Evolutionary conservation across 192 early-diverging fungal genomes (phyloP), one percentile per base, ranked within the genome.

Genomic region (Umbelopsis ramanniana): DNA sequence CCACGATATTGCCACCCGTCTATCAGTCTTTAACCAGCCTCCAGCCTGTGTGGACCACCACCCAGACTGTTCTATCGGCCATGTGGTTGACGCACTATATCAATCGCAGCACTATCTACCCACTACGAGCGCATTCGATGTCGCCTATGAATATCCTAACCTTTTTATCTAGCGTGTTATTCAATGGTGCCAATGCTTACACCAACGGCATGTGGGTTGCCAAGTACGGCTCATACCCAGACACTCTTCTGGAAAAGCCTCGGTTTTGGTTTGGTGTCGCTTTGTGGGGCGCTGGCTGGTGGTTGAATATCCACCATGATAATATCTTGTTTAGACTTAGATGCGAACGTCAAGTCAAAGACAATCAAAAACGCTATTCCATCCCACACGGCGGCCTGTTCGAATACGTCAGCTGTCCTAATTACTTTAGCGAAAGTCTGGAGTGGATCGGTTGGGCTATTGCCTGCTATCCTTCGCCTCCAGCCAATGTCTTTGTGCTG

Each of bases 361-460:
- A 40, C 8, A 17, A 38, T 33, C 26, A 47, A 29, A 52, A 68
- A 21, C 48, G 52, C 14, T 78, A 83, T 46, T 73, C 35, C 17
- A 75, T 83, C 46, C 81, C 81, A 19, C 21, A 57, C 43, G 81
- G 72, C 10, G 75, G 71, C 1, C 54, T 81, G 9, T 83, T 46
- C 52, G 24, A 50, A 9, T 80, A 73, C 53, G 47, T 83, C 23
- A 70, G 75, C 35, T 80, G 79, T 66, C 81, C 81, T 26, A 77
- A 71, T 66, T 83, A 83, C 53, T 52, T 80, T 43, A 48, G 76
- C 35, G 81, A 83, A 50, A 24, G 40, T 0, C 15, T 83, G 0
- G 81, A 83, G 48, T 83, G 81, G 81, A 69, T 57, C n/a, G 81
- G 81, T 10, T 83, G 71, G 72, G 66, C 75, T 11, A 54, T 83